Evolutionary conservation across 192 early-diverging fungal genomes (phyloP).

Genomic region (Kickxella alabastrina): DNA sequence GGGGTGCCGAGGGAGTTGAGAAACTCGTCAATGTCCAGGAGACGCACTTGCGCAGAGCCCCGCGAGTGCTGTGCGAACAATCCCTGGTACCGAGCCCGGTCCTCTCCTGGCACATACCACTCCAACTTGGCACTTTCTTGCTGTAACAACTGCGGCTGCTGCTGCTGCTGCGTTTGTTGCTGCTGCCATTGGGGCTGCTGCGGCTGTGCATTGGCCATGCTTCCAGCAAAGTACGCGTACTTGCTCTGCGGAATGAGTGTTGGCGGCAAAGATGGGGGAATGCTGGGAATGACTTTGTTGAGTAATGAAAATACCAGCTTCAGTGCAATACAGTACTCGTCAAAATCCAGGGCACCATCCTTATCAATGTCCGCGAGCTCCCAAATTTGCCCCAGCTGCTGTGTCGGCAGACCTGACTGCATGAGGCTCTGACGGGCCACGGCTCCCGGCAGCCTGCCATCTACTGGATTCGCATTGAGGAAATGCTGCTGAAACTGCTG

Average conservation of each 20-base stretch:
- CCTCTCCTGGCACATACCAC: conserved; percentile 42
- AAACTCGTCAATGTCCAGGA: conserved; percentile 48
- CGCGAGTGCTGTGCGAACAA: conserved; percentile 34
- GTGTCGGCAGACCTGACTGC: conserved; percentile 44
- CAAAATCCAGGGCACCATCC: conserved; percentile 76
- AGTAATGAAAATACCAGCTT: conserved; percentile 72
- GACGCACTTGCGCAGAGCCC: conserved; percentile 31
- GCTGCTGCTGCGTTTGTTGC: not conserved
- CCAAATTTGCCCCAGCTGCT: conserved; percentile 53
- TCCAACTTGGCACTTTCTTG: conserved; percentile 35
- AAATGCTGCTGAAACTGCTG: conserved; percentile 50
- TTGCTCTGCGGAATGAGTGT: conserved; percentile 67
- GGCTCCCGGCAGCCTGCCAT: conserved; percentile 42
- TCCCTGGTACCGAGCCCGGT: conserved; percentile 31
- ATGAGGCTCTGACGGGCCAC: conserved; percentile 44
- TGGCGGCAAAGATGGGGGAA: conserved; percentile 60
- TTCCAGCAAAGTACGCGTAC: conserved; percentile 36
- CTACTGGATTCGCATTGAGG: conserved; percentile 25
- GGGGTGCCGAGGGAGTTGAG: conserved; percentile 32
- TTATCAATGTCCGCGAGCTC: conserved; percentile 81
- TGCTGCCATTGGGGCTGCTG: not conserved
- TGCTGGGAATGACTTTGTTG: conserved; percentile 48
- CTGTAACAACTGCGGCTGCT: not conserved
- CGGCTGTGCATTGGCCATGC: too few species aligned
- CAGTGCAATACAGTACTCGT: conserved; percentile 78